phyloP scores from a whole-genome alignment of 2,329 filamentous ascomycete genomes.

The Talaromyces albobiverticillius region DNA sequence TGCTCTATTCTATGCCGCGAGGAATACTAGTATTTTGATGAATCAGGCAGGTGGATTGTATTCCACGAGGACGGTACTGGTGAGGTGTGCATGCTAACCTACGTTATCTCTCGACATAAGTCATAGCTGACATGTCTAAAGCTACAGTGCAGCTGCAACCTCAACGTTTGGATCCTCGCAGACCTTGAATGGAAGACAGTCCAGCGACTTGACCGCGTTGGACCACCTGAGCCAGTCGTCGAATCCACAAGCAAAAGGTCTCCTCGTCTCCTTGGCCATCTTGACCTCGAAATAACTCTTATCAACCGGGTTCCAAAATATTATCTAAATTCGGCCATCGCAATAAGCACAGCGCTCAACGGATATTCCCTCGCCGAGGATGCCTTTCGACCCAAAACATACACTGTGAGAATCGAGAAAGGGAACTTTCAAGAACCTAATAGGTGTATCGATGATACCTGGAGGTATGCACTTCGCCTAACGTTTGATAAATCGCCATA shows the following conservation, averaged over 20 bases:
- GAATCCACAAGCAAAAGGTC: background rate
- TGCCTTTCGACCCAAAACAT: background rate
- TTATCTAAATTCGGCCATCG: background rate
- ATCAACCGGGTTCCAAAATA: background rate
- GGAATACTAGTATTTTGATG: background rate
- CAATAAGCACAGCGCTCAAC: background rate
- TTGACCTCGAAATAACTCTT: background rate
- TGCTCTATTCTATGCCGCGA: background rate
- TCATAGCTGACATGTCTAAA: background rate
- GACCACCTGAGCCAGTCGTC: background rate
- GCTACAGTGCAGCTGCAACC: background rate
- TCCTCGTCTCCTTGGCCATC: background rate
- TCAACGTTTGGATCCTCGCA: background rate
- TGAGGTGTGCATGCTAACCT: background rate
- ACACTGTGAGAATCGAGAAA: background rate
- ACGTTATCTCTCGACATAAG: background rate
- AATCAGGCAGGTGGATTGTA: background rate
- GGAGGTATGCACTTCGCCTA: background rate
- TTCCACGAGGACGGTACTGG: background rate
- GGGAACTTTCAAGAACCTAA: background rate
- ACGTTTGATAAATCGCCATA: background rate
- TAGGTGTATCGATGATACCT: too few species aligned
- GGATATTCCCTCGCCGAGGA: background rate
- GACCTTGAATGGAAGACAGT: background rate
- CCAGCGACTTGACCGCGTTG: background rate